A percentile compares a stretch with the other conserved stretches of the same genome.
Evolutionary conservation across 192 early-diverging fungal genomes (phyloP).

Genomic region (Linnemannia elongata): DNA sequence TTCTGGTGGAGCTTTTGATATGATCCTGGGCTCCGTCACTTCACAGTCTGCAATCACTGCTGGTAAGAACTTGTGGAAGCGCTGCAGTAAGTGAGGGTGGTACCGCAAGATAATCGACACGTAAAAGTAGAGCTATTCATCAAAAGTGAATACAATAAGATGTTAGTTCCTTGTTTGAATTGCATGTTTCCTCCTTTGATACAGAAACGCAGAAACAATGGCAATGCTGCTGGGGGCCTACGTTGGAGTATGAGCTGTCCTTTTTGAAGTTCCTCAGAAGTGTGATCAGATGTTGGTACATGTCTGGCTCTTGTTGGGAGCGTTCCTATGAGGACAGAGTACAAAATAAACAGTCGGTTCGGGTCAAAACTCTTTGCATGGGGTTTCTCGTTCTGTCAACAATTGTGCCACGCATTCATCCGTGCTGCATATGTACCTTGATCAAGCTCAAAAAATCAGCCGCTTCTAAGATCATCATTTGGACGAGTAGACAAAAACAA

Average conservation of each 20-base stretch:
- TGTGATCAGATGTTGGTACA: constrained; percentile 56
- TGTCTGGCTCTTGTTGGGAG: constrained; percentile 47
- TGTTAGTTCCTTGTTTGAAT: neutral
- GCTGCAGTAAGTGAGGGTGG: constrained; percentile 48
- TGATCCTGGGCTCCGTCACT: constrained; percentile 38
- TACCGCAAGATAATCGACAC: constrained; percentile 51
- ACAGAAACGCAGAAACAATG: neutral
- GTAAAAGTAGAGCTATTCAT: constrained; percentile 48
- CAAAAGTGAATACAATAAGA: neutral
- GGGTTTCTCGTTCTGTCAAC: neutral
- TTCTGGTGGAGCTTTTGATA: constrained; percentile 56
- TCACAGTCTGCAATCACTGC: constrained; percentile 27
- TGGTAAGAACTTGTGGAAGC: constrained; percentile 51
- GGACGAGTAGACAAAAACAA: neutral
- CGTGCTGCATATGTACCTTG: constrained; percentile 18
- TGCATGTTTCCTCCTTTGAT: neutral
- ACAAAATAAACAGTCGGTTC: neutral
- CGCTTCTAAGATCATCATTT: neutral
- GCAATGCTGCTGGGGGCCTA: neutral
- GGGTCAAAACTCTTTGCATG: neutral
- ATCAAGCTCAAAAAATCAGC: constrained; percentile 49
- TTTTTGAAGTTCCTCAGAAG: constrained; percentile 53
- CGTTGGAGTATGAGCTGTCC: constrained; percentile 43
- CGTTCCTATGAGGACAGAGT: constrained; percentile 18
- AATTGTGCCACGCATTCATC: neutral